Base-by-base conservation (phyloP, 116 monocot genomes). In the Posidonia oceanica region DNA sequence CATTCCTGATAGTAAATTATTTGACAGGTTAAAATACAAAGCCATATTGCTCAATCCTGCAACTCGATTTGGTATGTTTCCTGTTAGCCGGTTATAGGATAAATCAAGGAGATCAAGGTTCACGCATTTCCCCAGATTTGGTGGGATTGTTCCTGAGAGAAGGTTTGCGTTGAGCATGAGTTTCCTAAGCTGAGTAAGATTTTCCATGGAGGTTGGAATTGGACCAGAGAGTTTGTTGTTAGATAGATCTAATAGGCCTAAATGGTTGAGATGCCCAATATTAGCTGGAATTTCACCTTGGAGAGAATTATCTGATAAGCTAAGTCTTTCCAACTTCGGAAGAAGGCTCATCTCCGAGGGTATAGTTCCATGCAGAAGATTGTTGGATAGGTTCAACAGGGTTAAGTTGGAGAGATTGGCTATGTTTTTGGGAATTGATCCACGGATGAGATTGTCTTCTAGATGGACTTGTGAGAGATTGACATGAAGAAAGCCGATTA, bases 231-330 rank as follows among this genome's bases (percentile, higher is more conserved):
- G 76, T 36, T 18, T 39, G 57, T 91, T 94, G 15, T 73, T 53
- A 0, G 94, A 90, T 12, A 94, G 16, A 70, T 94, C 90, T 18
- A 94, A 63, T 3, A 84, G 77, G 14, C 87, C 85, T 2, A 94
- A 64, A 36, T 71, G 81, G 7, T 69, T 76, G 18, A 81, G 79
- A 39, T 66, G 56, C 0, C 94, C 90, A 40, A 94, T 52, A n/a
- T 87, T 65, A 0, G 64, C 61, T 18, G 94, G 94, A 39, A 94
- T 93, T 66, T 79, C 90, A 1, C 90, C 90, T 0, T 80, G 63
- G 69, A 94, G 76, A 55, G 23, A 54, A 64, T 73, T 73, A 39
- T 53, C 29, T 36, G 73, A 73, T 39, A 73, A 64, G 36, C 73
- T 53, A 12, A 75, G 68, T 23, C 69, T 68, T 61, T 69, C 69